These are phyloP conservation scores for Fragilaria crotonensis DNA, from an alignment of 108 stramenopile genomes.

Conservation along the genomic window DNA sequence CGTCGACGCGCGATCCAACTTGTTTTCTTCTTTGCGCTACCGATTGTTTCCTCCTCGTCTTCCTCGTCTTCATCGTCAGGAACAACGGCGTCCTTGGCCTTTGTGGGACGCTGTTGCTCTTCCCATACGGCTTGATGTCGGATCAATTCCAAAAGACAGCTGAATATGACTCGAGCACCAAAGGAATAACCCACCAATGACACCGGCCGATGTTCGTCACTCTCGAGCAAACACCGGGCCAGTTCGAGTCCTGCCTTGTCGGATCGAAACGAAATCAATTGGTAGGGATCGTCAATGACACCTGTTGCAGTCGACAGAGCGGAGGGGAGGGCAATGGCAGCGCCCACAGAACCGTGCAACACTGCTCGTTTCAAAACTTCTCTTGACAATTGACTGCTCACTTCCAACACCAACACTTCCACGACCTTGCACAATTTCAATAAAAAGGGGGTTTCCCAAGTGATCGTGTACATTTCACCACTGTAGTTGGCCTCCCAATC, in stretches of 20 bases:
- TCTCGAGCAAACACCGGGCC: slow-evolving; percentile 60
- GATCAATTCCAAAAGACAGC: slow-evolving; percentile 72
- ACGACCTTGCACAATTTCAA: slow-evolving; percentile 38
- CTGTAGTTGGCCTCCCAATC: slow-evolving; percentile 50
- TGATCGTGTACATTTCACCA: slow-evolving; percentile 56
- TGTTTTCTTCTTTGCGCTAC: too few relatives aligned
- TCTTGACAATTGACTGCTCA: slow-evolving; percentile 37
- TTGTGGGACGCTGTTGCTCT: slow-evolving; percentile 13
- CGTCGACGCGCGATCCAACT: background rate
- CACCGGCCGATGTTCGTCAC: slow-evolving; percentile 73
- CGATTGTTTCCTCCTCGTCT: slow-evolving; percentile 8
- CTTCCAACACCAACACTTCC: slow-evolving; percentile 37
- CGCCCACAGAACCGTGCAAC: slow-evolving; percentile 35
- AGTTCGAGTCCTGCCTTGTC: slow-evolving; percentile 80
- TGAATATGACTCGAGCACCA: slow-evolving; percentile 83
- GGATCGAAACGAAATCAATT: slow-evolving; percentile 61
- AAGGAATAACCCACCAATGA: slow-evolving; percentile 86
- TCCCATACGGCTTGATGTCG: slow-evolving; percentile 59
- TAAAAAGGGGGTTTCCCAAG: slow-evolving; percentile 52
- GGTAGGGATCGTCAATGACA: slow-evolving; percentile 77
- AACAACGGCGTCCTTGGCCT: background rate
- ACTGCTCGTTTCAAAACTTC: slow-evolving; percentile 41
- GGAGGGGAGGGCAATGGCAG: slow-evolving; percentile 51
- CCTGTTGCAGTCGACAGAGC: slow-evolving; percentile 31
- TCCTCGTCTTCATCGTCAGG: slow-evolving; percentile 12